phyloP scores from a whole-genome alignment of 2,329 filamentous ascomycete species.

The Aspergillus terreus region DNA sequence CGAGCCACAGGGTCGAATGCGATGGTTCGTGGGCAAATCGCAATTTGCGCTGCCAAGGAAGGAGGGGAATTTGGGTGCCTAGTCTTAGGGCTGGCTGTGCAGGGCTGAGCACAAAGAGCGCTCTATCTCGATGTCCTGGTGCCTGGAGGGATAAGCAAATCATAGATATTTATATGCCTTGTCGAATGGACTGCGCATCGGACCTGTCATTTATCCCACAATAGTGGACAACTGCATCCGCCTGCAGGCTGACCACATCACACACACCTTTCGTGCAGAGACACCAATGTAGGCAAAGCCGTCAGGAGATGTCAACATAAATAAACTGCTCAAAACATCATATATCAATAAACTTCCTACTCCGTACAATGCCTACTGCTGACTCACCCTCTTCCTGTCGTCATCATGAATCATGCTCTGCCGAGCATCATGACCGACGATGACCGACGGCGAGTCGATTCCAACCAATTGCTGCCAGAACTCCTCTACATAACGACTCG shows the following conservation, averaged over 20 bases:
- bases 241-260: too few species aligned
- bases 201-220: too few species aligned
- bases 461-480: neutral
- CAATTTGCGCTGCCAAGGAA: neutral
- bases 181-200: too few species aligned
- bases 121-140: neutral
- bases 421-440: neutral
- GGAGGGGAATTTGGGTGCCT: neutral
- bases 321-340: neutral
- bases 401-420: conserved; percentile 19
- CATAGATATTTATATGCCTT: too few species aligned
- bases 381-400: conserved; percentile 7
- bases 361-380: neutral
- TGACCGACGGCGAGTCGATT: neutral
- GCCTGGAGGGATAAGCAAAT: neutral
- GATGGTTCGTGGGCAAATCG: neutral
- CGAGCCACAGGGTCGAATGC: neutral
- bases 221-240: too few species aligned
- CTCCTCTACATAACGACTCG: neutral
- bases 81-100: neutral
- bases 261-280: too few species aligned
- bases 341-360: too few species aligned
- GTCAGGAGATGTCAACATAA: neutral
- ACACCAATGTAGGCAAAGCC: too few species aligned
- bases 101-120: neutral